Evolutionary conservation across 1,284 basidiomycete species (phyloP).

Genomic region (Apiotrichum veenhuisii): DNA sequence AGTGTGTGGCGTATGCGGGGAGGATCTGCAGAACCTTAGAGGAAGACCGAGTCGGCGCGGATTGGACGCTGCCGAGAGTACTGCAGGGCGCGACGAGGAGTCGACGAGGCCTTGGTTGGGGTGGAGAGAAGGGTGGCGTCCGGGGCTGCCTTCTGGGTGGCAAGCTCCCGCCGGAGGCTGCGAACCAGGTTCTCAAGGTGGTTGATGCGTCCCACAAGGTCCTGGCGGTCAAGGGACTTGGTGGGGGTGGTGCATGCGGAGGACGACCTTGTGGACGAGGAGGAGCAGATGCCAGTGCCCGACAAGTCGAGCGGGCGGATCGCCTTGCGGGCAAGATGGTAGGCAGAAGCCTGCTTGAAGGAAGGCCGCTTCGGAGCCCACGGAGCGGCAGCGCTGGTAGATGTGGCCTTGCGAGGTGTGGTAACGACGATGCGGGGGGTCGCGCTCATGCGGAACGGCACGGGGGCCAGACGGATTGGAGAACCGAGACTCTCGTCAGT

Average conservation of each 20-base stretch:
- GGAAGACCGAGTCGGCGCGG: neutral
- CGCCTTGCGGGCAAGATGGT: neutral
- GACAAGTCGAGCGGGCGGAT: neutral
- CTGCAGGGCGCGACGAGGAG: neutral
- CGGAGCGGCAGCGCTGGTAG: neutral
- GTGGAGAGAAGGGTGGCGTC: neutral
- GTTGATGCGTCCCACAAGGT: neutral
- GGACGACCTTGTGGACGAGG: neutral
- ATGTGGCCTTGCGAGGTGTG: neutral
- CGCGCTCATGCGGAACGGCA: neutral
- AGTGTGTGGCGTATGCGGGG: no score
- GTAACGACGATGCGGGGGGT: neutral
- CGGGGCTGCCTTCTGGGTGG: neutral
- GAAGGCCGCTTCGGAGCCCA: constrained; percentile 1
- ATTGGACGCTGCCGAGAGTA: neutral
- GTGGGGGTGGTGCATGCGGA: neutral
- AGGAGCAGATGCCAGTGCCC: no score
- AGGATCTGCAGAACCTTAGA: neutral
- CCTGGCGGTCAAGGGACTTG: neutral
- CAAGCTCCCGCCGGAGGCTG: neutral
- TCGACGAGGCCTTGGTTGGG: neutral
- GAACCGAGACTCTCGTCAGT: neutral
- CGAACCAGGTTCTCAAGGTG: neutral
- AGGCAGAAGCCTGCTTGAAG: neutral
- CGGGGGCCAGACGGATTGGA: neutral